A percentile compares a stretch with the other conserved stretches of the same genome.
phyloP scores from a whole-genome alignment of 257 asterid genomes.

The Jasminum sambac region DNA sequence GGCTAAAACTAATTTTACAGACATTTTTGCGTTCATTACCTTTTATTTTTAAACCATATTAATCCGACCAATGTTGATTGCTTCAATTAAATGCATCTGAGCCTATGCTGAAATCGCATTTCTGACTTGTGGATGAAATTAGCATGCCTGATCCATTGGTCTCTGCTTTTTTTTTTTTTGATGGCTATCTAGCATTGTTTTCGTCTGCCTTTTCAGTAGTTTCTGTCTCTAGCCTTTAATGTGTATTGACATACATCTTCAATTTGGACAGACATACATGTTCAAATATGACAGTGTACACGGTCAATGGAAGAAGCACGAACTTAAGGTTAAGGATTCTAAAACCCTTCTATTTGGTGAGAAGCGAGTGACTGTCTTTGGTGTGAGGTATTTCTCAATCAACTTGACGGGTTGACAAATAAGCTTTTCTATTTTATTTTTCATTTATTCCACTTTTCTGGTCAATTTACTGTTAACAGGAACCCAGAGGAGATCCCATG shows the following conservation, averaged over 20 bases:
- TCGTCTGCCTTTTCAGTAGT: neutral
- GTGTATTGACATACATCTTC: neutral
- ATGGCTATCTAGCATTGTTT: conserved; percentile 3
- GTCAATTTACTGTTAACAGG: conserved; percentile 32
- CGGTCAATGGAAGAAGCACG: conserved; percentile 77
- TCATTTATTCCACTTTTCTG: neutral
- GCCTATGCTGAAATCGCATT: neutral
- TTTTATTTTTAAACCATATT: neutral
- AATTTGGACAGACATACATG: conserved; percentile 61
- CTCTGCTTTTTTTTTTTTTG: too few relatives aligned
- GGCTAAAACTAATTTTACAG: neutral
- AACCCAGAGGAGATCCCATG: conserved; percentile 92
- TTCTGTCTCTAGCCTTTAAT: neutral
- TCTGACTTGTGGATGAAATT: neutral
- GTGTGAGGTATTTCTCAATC: conserved; percentile 44
- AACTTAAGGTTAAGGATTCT: conserved; percentile 67
- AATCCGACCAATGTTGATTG: neutral
- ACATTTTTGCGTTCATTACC: neutral
- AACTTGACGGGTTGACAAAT: neutral
- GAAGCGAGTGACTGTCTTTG: conserved; percentile 61
- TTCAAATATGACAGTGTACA: conserved; percentile 86
- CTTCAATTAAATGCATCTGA: conserved; percentile 1
- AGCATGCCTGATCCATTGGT: neutral
- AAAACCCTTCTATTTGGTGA: conserved; percentile 82
- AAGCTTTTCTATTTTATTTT: neutral